Percentiles rank a stretch among this genome's conserved stretches.
Conservation (phyloP, 116 monocot genomes). For the Zostera marina region DNA sequence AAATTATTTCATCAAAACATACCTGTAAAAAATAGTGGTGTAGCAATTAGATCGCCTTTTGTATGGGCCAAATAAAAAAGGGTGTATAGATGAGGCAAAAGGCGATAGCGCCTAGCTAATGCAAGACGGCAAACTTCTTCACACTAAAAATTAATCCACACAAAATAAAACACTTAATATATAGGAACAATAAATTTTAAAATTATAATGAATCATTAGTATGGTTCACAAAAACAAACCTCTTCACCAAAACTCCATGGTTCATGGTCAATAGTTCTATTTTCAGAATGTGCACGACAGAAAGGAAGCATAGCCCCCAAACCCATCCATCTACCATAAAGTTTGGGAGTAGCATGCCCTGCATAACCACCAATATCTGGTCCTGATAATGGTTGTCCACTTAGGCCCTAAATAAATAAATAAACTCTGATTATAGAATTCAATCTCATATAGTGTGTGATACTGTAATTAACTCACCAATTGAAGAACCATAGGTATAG, state of each 20-base stretch:
- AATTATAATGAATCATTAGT: background rate
- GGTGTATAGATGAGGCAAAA: constrained; percentile 86
- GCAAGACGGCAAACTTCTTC: constrained; percentile 94
- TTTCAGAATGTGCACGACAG: constrained; percentile 80
- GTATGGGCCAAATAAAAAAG: constrained; percentile 82
- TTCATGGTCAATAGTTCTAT: constrained; percentile 63
- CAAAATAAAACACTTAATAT: background rate
- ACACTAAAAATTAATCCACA: constrained; percentile 25
- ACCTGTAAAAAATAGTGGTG: constrained; percentile 88
- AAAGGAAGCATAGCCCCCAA: constrained; percentile 85
- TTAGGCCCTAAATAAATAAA: constrained; percentile 62
- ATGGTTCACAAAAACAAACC: constrained; percentile 20
- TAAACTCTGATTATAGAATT: background rate
- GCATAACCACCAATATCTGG: constrained; percentile 97
- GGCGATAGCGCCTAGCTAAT: constrained; percentile 65
- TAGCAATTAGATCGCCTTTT: constrained; percentile 58
- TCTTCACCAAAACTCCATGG: constrained; percentile 97
- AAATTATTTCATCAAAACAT: constrained; percentile 1
- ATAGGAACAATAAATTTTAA: no score
- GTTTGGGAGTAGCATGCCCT: constrained; percentile 76
- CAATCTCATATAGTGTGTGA: background rate
- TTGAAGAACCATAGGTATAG: constrained; percentile 82
- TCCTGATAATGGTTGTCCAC: constrained; percentile 92
- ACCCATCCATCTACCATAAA: constrained; percentile 99
- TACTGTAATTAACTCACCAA: constrained; percentile 72